Percentiles rank a stretch among this genome's conserved stretches.
These are phyloP conservation scores for Rhodotorula taiwanensis DNA, from an alignment of 768 basidiomycete species.

Conservation along the genomic window DNA sequence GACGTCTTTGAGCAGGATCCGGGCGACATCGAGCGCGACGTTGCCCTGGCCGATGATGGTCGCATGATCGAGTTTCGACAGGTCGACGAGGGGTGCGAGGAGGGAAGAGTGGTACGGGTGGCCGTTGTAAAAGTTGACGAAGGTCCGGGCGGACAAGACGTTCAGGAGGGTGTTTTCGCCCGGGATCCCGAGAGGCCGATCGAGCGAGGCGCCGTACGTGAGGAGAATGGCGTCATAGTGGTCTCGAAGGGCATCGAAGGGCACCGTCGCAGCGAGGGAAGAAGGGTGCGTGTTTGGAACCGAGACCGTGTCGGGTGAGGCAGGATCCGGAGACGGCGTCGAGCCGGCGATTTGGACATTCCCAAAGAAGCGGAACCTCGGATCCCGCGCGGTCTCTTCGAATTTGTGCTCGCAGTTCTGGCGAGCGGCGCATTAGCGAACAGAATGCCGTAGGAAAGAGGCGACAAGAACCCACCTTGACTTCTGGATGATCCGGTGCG, in stretches of 20 bases:
- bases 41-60: constrained; percentile 90
- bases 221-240: constrained; percentile 82
- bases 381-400: constrained; percentile 68
- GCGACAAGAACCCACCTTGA: constrained; percentile 58
- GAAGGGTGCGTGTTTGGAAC: constrained; percentile 45
- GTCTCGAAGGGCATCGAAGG: constrained; percentile 56
- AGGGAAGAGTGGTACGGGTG: constrained; percentile 57
- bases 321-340: constrained; percentile 43
- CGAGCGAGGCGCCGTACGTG: constrained; percentile 71
- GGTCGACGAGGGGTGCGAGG: constrained; percentile 56
- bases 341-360: constrained; percentile 55
- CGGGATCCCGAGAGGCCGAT: constrained; percentile 54
- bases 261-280: constrained; percentile 47
- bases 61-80: constrained; percentile 56
- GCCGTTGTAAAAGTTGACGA: constrained; percentile 95
- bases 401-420: constrained; percentile 98
- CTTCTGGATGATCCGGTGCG: constrained; percentile 96
- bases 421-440: neutral
- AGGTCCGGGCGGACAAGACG: constrained; percentile 65
- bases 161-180: constrained; percentile 47
- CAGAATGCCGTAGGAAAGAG: no score
- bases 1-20: constrained; percentile 72
- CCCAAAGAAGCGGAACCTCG: constrained; percentile 81
- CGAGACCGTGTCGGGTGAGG: constrained; percentile 48
- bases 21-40: constrained; percentile 83